phyloP scores from a whole-genome alignment of 352 stramenopile species.

The Phytophthora citricola region DNA sequence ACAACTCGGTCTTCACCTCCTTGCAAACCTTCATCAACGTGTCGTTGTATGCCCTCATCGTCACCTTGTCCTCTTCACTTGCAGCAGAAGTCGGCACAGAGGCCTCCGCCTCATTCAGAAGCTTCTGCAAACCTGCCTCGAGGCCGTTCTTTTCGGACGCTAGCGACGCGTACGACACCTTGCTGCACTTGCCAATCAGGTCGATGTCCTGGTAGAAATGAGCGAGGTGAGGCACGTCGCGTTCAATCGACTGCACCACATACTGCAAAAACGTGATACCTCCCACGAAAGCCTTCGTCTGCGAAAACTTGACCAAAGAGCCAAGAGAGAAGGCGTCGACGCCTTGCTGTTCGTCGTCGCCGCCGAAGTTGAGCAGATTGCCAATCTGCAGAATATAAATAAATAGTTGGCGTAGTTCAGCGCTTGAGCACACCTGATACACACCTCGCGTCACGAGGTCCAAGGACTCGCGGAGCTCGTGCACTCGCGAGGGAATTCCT shows the following conservation, averaged over 20 bases:
- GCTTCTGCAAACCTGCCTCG: conserved; percentile 63
- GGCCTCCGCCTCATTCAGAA: conserved; percentile 58
- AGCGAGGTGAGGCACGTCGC: conserved; percentile 74
- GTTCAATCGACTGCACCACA: conserved; percentile 87
- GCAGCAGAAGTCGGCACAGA: conserved; percentile 25
- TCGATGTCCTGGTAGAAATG: conserved; percentile 84
- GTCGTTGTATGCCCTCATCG: conserved; percentile 43
- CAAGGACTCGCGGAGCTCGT: conserved; percentile 81
- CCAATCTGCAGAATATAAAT: conserved; percentile 88
- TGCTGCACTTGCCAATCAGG: conserved; percentile 75
- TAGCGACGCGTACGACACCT: conserved; percentile 71
- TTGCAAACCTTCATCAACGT: conserved; percentile 67
- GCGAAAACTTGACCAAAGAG: conserved; percentile 86
- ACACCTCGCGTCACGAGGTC: conserved; percentile 79
- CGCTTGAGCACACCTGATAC: conserved; percentile 82
- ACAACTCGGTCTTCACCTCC: conserved; percentile 68
- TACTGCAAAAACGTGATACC: conserved; percentile 87
- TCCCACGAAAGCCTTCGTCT: conserved; percentile 88
- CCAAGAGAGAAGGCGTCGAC: conserved; percentile 77
- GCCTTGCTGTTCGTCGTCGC: conserved; percentile 46
- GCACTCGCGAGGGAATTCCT: conserved; percentile 79
- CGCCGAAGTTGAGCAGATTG: conserved; percentile 80
- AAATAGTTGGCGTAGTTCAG: conserved; percentile 79
- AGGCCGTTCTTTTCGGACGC: conserved; percentile 76
- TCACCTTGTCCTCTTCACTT: conserved; percentile 35